Base-by-base conservation (phyloP, 2,329 filamentous ascomycete genomes). In the Aureobasidium zeae region DNA sequence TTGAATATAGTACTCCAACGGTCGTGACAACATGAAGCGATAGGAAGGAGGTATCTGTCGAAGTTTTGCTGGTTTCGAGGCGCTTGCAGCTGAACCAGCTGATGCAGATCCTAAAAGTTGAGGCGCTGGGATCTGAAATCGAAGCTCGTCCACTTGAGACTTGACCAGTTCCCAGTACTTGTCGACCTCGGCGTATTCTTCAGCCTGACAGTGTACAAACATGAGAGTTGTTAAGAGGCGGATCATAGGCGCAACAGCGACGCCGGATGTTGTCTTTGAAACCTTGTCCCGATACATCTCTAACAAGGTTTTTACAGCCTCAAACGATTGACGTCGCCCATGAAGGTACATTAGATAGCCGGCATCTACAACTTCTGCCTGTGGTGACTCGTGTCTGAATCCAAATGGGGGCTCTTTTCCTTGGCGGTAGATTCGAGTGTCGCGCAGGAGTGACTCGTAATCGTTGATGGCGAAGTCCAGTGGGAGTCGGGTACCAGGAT, bases 91-190 rank as follows among this genome's bases (percentile, higher is more conserved):
- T n/a, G n/a, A n/a, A 33, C 24, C 20, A 11, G 15, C 10, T 30
- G 13, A 3, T 4, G 13, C 13, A 19, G 33, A 38, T 24, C 22
- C 20, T 11, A 24, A n/a, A 7, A 41, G 8, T 4, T 30, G 20
- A 4, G 26, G 10, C 20, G 43, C 26, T 15, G 19, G 15, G 10
- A 31, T 7, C 19, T 39, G 33, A 11, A 19, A 11, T 16, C 33
- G 45, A 15, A 54, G 34, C 26, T 66, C 61, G 43, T 70, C 63
- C 1, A 73, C 74, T 48, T 71, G 70, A 4, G 67, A 53, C 45
- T 81, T 70, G 2, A 78, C 72, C 19, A 79, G 59, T 1, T 72
- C 52, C 86, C 86, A 94, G 38, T 76, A 78, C 33, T 72, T 61
- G 49, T 76, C 71, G 15, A 89, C 77, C 39, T 75, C 70, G 4